Conservation (phyloP, 2,329 filamentous ascomycete species). For the Hymenoscyphus scutula region DNA sequence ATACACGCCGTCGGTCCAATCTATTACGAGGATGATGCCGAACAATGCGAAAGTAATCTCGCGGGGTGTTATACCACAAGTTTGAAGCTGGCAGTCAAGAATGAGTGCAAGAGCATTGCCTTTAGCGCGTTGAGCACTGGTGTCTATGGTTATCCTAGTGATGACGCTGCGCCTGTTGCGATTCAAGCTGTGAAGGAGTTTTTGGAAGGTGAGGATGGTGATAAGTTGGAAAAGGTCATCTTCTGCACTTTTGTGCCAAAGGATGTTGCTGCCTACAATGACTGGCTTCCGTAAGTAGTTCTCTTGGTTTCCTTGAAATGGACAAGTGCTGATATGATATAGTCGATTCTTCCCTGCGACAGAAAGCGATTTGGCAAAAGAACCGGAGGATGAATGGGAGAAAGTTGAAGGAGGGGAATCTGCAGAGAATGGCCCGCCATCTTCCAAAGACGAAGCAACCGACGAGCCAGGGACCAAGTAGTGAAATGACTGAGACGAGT, state of each 20-base stretch:
- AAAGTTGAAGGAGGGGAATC: conserved; percentile 29
- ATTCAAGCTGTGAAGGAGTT: conserved; percentile 57
- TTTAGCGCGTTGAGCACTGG: conserved; percentile 88
- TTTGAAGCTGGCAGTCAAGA: conserved; percentile 67
- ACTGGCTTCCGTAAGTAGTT: conserved; percentile 70
- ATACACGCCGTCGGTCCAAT: conserved; percentile 91
- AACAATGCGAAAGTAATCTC: conserved; percentile 48
- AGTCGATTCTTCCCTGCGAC: conserved; percentile 49
- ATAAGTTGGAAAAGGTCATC: conserved; percentile 67
- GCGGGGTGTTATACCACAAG: conserved; percentile 66
- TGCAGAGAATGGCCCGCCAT: conserved; percentile 28
- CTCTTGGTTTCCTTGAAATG: not conserved
- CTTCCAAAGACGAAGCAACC: conserved; percentile 14
- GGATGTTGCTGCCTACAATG: conserved; percentile 71
- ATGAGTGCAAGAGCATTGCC: conserved; percentile 68
- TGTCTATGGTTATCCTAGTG: conserved; percentile 81
- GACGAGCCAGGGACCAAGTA: not conserved
- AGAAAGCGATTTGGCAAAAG: conserved; percentile 22
- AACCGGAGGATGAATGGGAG: conserved; percentile 29
- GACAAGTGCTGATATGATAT: not conserved
- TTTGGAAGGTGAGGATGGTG: conserved; percentile 46
- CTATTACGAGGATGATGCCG: conserved; percentile 50
- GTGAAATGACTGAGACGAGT: not conserved
- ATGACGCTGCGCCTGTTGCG: conserved; percentile 70
- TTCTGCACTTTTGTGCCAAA: conserved; percentile 83